Percentiles rank a stretch among this genome's conserved stretches.
phyloP scores from a whole-genome alignment of 2,329 filamentous ascomycete species.

The Cladophialophora exuberans region DNA sequence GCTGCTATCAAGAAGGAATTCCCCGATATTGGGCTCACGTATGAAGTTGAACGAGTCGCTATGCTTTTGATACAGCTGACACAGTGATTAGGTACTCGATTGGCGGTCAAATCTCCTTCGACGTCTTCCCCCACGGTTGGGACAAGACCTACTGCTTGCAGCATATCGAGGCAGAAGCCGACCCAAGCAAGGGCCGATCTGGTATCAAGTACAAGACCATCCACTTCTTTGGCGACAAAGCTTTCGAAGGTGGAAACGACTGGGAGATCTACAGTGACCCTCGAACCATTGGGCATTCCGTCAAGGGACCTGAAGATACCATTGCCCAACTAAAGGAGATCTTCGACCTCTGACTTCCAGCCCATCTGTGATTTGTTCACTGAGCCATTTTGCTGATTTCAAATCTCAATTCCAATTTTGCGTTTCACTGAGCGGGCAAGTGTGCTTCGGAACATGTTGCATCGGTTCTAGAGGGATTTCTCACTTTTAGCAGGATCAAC shows the following conservation, averaged over 20 bases:
- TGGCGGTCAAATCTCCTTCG: conserved; percentile 96
- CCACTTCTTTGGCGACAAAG: conserved; percentile 99
- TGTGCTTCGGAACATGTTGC: too few species aligned
- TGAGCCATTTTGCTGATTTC: too few species aligned
- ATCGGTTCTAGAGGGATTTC: too few species aligned
- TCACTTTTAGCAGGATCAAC: too few species aligned
- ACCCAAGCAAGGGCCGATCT: conserved; percentile 63
- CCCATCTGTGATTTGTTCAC: conserved; percentile 13
- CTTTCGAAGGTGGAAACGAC: conserved; percentile 87
- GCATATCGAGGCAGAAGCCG: conserved; percentile 80
- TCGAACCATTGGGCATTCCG: conserved; percentile 82
- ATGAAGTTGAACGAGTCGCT: conserved; percentile 42
- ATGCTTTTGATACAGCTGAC: conserved; percentile 2
- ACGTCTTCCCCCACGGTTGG: conserved; percentile 96
- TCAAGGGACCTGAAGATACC: conserved; percentile 81
- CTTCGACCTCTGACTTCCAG: conserved; percentile 53
- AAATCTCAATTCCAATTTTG: too few species aligned
- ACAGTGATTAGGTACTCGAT: conserved; percentile 73
- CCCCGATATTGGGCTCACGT: conserved; percentile 81
- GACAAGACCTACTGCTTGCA: conserved; percentile 97
- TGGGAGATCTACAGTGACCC: conserved; percentile 87
- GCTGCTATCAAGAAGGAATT: conserved; percentile 78
- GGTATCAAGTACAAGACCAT: conserved; percentile 74
- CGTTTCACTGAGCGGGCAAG: too few species aligned
- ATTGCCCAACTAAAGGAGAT: conserved; percentile 77